Evolutionary conservation across 1,139 yeast species (phyloP), one percentile per base, ranked within the genome.

Genomic region (Candida neerlandica): DNA sequence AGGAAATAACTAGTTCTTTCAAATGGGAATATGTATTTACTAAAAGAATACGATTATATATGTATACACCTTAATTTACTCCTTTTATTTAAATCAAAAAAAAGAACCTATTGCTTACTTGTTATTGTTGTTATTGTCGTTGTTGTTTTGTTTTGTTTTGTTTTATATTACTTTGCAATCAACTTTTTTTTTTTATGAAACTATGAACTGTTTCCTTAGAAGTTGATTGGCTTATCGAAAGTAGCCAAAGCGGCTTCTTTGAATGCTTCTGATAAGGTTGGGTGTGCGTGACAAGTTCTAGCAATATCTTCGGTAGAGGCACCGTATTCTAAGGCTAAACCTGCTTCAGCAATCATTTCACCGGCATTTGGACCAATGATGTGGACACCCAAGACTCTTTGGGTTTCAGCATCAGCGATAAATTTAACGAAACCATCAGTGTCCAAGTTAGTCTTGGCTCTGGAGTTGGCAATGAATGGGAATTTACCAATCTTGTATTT

Each of bases 291-390:
- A 72, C 97, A 92, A 47, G 92, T 89, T 78, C 98, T 87, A 55
- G 98, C 96, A 65, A 95, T 81, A 67, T 95, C 99, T 77, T 95
- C 99, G 51, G 97, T 89, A 45, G 96, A 86, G 49, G 99, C 99
- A 73, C 99, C 99, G 75, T 95, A 95, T 78, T 95, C 99, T 59
- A 95, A 74, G 46, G 99, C 99, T 67, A 95, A 82, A 59, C 96
- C 96, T 55, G 92, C 98, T 78, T 95, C 99, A 58, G 96, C 98
- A 69, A 95, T 94, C 97, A 95, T 90, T 80, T 95, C 99, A 75
- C 99, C 99, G 52, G 99, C 99, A 66, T 89, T 90, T 61, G 99
- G 89, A 62, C 99, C 99, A 61, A 92, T 86, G 70, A 95, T 94
- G 77, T 95, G 99, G 56, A 89, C 94, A 71, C 99, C 99, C 61